Conservation (phyloP, 345 rosid species). For the Brassica incana region DNA sequence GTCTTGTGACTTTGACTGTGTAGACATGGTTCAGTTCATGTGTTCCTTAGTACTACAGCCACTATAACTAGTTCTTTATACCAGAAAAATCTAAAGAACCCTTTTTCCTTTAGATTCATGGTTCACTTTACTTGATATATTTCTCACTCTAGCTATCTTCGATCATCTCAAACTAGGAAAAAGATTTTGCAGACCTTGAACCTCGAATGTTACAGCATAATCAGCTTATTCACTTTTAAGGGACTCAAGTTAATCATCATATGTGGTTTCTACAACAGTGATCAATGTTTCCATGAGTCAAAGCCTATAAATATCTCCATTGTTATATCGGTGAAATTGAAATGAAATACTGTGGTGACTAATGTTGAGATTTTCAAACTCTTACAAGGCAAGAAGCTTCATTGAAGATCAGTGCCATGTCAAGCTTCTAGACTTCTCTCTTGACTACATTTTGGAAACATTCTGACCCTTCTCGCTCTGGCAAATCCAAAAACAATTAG, state of each 20-base stretch:
- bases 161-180: not conserved
- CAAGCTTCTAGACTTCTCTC: not conserved
- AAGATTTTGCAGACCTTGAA: not conserved
- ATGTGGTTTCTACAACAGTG: not conserved
- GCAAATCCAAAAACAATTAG: too few species aligned
- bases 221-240: not conserved
- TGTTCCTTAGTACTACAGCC: not conserved
- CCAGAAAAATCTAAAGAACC: too few species aligned
- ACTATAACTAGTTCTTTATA: not conserved
- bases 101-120: not conserved
- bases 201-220: not conserved
- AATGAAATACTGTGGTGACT: too few species aligned
- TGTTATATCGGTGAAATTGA: too few species aligned
- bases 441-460: not conserved
- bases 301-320: too few species aligned
- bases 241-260: not conserved
- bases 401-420: not conserved
- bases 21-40: not conserved
- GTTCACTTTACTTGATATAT: not conserved
- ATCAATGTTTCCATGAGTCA: not conserved
- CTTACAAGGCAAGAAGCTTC: too few species aligned
- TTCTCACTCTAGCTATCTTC: not conserved
- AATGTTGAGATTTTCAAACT: too few species aligned
- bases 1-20: not conserved
- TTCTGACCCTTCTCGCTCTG: not conserved